Base-by-base conservation (phyloP, 179 eudicot genomes). In the Spergularia azorica region DNA sequence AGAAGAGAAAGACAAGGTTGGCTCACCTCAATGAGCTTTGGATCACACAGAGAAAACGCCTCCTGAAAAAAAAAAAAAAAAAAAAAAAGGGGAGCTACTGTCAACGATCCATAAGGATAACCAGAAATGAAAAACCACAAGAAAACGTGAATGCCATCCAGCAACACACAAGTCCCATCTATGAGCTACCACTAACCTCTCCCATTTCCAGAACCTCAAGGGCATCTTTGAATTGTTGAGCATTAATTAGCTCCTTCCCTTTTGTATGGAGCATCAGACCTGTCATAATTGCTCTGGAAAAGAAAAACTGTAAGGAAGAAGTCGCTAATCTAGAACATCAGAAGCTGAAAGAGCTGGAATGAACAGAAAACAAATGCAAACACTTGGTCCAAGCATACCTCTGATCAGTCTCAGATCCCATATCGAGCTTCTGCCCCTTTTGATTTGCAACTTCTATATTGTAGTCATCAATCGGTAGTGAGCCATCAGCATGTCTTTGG, bases 241-340 rank as follows among this genome's bases (percentile, higher is more conserved):
- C 74, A 72, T 77, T 77, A n/a, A 93, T 78, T 48, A 95, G 84
- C 50, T 83, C 82, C 77, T 90, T 95, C 32, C 92, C 97, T 72
- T 88, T 93, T 52, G 91, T 79, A 80, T 95, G 99, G 76, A 95
- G 88, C 97, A 93, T 93, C 54, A 95, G 90, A 60, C 99, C 99
- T 95, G 87, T 93, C 99, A 95, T 95, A 64, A 93, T 82, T 54
- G 97, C 97, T 80, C 97, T 94, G 85, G 50, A 56, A 84, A 77
- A 81, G 60, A 71, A 69, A 12, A 72, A 71, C 41, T 2, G 74
- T 75, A 13, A 63, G 48, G 70, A 12, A 65, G 51, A 55, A 61
- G 58, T 17, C 13, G 46, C 8, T 52, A 10, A 61, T 16, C 16
- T 11, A 36, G 20, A 71, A 14, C 71, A 60, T 5, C 36, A 17